These are phyloP conservation scores for Hemisphaericaspora nanyangensis DNA, from an alignment of 805 yeast species.

Conservation along the genomic window DNA sequence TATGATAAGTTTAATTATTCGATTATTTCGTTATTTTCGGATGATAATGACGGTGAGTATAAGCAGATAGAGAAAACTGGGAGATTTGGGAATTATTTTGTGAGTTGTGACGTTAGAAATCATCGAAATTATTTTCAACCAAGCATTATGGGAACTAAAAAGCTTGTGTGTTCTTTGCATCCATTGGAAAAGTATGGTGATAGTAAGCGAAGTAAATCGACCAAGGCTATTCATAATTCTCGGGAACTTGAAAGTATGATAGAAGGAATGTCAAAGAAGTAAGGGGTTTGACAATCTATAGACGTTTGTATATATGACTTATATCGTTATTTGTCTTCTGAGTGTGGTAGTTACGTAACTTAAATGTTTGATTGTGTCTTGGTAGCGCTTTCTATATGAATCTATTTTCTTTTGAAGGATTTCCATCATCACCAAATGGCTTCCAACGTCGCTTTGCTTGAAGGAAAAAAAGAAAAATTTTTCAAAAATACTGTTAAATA, in stretches of 20 bases:
- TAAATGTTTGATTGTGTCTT: not conserved
- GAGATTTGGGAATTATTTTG: slow-evolving; percentile 22
- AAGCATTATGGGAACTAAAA: not conserved
- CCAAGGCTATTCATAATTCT: not conserved
- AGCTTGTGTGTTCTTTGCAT: not conserved
- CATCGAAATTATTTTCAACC: not conserved
- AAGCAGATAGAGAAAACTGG: slow-evolving; percentile 22
- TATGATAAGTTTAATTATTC: slow-evolving; percentile 3
- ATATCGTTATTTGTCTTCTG: too few species aligned
- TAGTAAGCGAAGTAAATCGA: not conserved
- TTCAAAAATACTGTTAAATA: slow-evolving; percentile 1
- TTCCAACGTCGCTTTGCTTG: too few species aligned
- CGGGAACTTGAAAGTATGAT: not conserved
- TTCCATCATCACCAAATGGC: too few species aligned
- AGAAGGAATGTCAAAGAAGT: not conserved
- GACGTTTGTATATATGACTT: not conserved
- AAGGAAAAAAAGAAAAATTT: slow-evolving; percentile 5
- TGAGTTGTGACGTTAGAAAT: slow-evolving; percentile 12
- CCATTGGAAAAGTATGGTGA: not conserved
- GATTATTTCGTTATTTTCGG: slow-evolving; percentile 9
- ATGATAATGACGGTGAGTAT: slow-evolving; percentile 23
- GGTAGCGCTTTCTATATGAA: too few species aligned
- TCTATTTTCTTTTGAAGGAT: too few species aligned
- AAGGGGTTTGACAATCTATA: not conserved
- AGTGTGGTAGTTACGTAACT: not conserved